phyloP scores from a whole-genome alignment of 2,329 filamentous ascomycete species.

The Piedraia hortae region DNA sequence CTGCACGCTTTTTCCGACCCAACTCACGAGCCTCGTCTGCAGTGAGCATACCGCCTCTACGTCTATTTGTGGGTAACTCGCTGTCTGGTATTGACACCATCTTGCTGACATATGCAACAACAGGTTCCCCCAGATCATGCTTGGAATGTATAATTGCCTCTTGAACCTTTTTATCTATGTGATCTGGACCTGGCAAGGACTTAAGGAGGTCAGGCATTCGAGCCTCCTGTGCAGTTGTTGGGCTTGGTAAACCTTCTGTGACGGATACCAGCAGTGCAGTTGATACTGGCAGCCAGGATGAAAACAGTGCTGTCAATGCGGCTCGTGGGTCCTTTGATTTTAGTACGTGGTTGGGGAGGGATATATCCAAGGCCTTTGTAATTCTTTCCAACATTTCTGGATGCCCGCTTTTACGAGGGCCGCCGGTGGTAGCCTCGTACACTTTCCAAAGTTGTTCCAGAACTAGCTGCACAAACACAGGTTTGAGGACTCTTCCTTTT shows the following conservation, averaged over 20 bases:
- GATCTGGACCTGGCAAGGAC: slow-evolving; percentile 46
- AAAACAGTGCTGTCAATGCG: slow-evolving; percentile 63
- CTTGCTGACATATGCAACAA: slow-evolving; percentile 90
- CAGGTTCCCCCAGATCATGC: slow-evolving; percentile 38
- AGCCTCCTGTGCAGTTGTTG: slow-evolving; percentile 48
- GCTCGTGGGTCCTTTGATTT: slow-evolving; percentile 62
- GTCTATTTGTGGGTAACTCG: slow-evolving; percentile 67
- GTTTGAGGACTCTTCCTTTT: slow-evolving; percentile 73
- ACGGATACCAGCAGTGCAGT: slow-evolving; percentile 83
- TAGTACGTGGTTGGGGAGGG: slow-evolving; percentile 55
- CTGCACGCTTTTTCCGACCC: slow-evolving; percentile 65
- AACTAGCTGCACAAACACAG: slow-evolving; percentile 91
- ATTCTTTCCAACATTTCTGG: slow-evolving; percentile 70
- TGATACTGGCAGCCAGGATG: slow-evolving; percentile 73
- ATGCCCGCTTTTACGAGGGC: slow-evolving; percentile 60
- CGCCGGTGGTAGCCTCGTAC: slow-evolving; percentile 69
- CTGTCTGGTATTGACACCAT: slow-evolving; percentile 91
- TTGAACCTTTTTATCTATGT: slow-evolving; percentile 40
- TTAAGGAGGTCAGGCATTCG: slow-evolving; percentile 56
- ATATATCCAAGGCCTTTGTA: slow-evolving; percentile 67
- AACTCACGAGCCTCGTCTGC: slow-evolving; percentile 76
- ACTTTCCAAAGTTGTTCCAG: slow-evolving; percentile 90
- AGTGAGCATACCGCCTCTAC: slow-evolving; percentile 41
- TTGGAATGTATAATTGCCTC: slow-evolving; percentile 67
- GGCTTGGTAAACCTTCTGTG: slow-evolving; percentile 73